Base-by-base conservation (phyloP, 2,329 filamentous ascomycete species). In the Didymella pomorum region DNA sequence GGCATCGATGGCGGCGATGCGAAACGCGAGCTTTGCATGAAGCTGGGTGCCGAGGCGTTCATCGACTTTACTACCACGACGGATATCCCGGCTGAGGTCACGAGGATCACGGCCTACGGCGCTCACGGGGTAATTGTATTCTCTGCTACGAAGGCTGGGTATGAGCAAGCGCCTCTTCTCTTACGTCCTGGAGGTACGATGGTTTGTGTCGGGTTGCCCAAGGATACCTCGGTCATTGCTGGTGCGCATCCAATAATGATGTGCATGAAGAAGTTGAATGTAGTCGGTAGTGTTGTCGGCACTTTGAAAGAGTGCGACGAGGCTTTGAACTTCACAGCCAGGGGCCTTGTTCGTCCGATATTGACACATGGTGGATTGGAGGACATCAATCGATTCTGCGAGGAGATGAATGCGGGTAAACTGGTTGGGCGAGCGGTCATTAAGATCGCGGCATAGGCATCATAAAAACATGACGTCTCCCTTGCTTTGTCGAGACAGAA, bases 101-200 rank as follows among this genome's bases (percentile, higher is more conserved):
- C 23, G 4, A 25, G 7, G 23, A 25, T 25, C 23, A 25, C 23
- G 23, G 23, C 23, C 23, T 25, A 25, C 23, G 23, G 23, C 4
- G 23, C 93, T 9, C 89, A 96, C 70, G 93, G 91, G 31, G 92
- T 93, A 56, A 82, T 97, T 62, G 83, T 97, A 26, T 87, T 97
- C 60, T 92, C 93, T 59, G 74, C 76, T 50, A 73, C 76, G 9
- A 76, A 71, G 54, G 70, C 75, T 44, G 75, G 74, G 2, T 74
- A 74, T 44, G 70, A 73, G n/a, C 61, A 67, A 39, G 70, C 69
- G 23, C 71, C 68, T 11, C 59, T 63, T 54, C 61, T 74, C n/a
- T 58, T 73, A 8, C 49, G 67, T 14, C 69, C 69, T 1, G 62
- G 61, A 37, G 71, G 69, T 18, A 73, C 70, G 0, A 64, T 74